Conservation (phyloP, 768 basidiomycete genomes). For the Fomitopsis pulvina region DNA sequence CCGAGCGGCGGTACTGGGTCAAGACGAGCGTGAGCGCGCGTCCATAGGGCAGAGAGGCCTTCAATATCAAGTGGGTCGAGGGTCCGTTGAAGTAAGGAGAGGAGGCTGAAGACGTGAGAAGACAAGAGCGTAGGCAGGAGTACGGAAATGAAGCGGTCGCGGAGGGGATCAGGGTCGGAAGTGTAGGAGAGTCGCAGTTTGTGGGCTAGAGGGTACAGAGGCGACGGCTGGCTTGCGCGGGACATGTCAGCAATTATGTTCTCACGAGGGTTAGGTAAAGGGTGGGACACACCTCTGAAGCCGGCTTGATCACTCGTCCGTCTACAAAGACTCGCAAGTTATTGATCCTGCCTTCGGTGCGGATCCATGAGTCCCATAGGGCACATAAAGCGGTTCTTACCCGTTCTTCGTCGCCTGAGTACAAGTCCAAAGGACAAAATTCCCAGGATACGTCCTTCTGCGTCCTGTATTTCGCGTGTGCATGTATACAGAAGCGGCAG, state of each 20-base stretch:
- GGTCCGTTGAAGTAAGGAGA: conserved; percentile 61
- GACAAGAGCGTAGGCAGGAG: conserved; percentile 42
- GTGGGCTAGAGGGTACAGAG: background rate
- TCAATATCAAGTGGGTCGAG: conserved; percentile 86
- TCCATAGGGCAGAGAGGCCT: conserved; percentile 43
- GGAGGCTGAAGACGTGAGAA: conserved; percentile 45
- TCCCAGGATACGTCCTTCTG: conserved; percentile 32
- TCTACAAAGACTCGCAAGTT: conserved; percentile 76
- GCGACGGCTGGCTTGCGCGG: background rate
- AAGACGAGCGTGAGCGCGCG: conserved; percentile 2
- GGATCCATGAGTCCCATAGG: conserved; percentile 71
- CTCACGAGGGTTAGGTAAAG: background rate
- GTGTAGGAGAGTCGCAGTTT: background rate
- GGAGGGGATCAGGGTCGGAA: conserved; percentile 22
- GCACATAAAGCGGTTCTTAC: conserved; percentile 54
- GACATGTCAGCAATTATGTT: background rate
- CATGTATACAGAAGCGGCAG: conserved; percentile 92
- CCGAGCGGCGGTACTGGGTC: conserved; percentile 3
- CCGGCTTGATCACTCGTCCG: conserved; percentile 55
- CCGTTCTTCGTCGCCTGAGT: conserved; percentile 60
- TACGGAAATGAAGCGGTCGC: conserved; percentile 43
- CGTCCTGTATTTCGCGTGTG: conserved; percentile 39
- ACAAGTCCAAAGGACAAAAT: conserved; percentile 92
- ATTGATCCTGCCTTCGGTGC: conserved; percentile 60
- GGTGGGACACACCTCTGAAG: conserved; percentile 39